Evolutionary conservation across 768 basidiomycete genomes (phyloP).

Genomic region (Pulveroboletus sp.): DNA sequence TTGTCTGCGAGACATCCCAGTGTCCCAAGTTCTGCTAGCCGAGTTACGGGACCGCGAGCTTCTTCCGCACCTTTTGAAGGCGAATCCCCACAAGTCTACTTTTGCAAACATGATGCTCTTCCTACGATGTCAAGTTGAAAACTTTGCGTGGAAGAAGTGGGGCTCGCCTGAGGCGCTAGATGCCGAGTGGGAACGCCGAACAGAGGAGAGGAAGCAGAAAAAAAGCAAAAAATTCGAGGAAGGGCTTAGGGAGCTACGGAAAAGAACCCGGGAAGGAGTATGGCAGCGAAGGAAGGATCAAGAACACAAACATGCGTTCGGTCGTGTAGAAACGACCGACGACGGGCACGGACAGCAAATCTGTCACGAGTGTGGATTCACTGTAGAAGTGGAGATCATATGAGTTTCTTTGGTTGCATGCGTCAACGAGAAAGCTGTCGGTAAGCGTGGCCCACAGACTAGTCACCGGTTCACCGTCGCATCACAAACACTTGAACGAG

Average conservation of each 20-base stretch:
- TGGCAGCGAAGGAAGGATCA: slow-evolving; percentile 85
- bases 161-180: slow-evolving; percentile 89
- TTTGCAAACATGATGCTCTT: slow-evolving; percentile 99
- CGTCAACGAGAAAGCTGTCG: neutral
- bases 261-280: slow-evolving; percentile 80
- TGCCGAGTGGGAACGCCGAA: slow-evolving; percentile 75
- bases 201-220: slow-evolving; percentile 79
- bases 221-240: slow-evolving; percentile 95
- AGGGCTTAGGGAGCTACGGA: slow-evolving; percentile 76
- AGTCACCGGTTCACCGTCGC: neutral
- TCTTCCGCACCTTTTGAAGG: slow-evolving; percentile 89
- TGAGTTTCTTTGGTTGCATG: slow-evolving; percentile 27
- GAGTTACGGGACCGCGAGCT: slow-evolving; percentile 90
- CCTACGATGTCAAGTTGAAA: slow-evolving; percentile 89
- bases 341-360: slow-evolving; percentile 63
- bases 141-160: slow-evolving; percentile 98
- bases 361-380: slow-evolving; percentile 88
- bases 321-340: slow-evolving; percentile 46
- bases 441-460: no score
- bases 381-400: slow-evolving; percentile 82
- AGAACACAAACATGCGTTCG: slow-evolving; percentile 85
- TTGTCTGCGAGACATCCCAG: neutral
- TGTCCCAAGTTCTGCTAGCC: slow-evolving; percentile 41
- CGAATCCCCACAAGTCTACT: slow-evolving; percentile 91
- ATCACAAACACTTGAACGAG: neutral